Evolutionary conservation across 1,139 yeast genomes (phyloP).

Genomic region (Geotrichum restrictum): DNA sequence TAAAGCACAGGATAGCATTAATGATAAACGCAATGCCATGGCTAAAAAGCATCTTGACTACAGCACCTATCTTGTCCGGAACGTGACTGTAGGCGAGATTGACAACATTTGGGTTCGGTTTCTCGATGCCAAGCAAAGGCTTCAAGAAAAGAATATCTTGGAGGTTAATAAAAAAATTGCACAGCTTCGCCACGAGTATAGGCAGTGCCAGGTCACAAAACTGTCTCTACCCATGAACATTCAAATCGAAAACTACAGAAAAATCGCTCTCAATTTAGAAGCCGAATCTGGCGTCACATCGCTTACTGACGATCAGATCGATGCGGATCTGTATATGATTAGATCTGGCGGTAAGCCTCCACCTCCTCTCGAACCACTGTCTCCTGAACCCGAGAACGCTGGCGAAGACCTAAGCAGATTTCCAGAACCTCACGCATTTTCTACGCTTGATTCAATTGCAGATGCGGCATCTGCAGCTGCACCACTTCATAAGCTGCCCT

Average conservation of each 20-base stretch:
- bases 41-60: conserved; percentile 27
- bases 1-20: conserved; percentile 28
- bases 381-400: conserved; percentile 1
- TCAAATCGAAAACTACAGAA: conserved; percentile 7
- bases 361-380: not conserved
- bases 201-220: conserved; percentile 4
- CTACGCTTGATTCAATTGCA: conserved; percentile 7
- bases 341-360: conserved; percentile 8
- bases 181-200: conserved; percentile 23
- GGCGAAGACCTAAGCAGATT: not conserved
- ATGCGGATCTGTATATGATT: conserved; percentile 5
- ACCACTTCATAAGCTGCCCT: not conserved
- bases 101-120: conserved; percentile 24
- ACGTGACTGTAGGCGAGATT: conserved; percentile 31
- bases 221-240: conserved; percentile 4
- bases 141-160: conserved; percentile 7
- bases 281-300: conserved; percentile 1
- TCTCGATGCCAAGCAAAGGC: conserved; percentile 11
- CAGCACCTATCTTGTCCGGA: conserved; percentile 28
- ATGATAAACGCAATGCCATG: conserved; percentile 25
- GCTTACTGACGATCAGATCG: conserved; percentile 5
- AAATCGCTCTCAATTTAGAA: conserved; percentile 4
- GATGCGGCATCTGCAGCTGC: conserved; percentile 6
- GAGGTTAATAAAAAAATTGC: conserved; percentile 20
- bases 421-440: not conserved